Base-by-base conservation (phyloP, 139 green algal species). In the Tetradesmus obliquus region DNA sequence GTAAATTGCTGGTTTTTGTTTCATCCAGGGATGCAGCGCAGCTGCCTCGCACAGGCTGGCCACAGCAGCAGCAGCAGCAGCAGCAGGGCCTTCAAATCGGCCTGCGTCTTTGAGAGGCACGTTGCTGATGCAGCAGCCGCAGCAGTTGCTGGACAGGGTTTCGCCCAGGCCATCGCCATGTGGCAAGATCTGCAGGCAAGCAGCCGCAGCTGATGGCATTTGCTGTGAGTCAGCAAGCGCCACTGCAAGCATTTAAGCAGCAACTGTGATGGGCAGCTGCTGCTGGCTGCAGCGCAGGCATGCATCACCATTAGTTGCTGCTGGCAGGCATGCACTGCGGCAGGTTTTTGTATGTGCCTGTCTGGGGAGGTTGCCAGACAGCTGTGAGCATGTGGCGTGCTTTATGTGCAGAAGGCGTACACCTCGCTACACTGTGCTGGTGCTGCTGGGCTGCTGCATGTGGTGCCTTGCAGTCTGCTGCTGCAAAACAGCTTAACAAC, bases 21-120 rank as follows among this genome's bases (percentile, higher is more conserved):
- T 45, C 32, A 45, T 45, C 32, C 32, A 45, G 32, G 32, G 32
- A 45, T 45, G 32, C 32, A 45, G 32, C 32, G 32, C 32, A 45
- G 32, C 32, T 45, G 32, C 32, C 32, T 45, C 32, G 32, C 32
- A 45, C 32, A 45, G 72, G 72, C 22, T 1, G n/a, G n/a, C 74
- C 5, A 12, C n/a, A 82, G 24, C 79, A 55, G 51, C 81, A 82
- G 32, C 45, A n/a, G 74, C 32, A 20, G 74, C 32, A n/a, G 97
- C 13, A 93, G 99, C 96, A 99, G 96, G 93, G 84, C 60, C 88
- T 98, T 55, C 91, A 95, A 83, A 76, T 72, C 32, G 91, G 93
- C 51, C 87, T 83, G 9, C 92, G 92, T 2, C 85, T 94, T 0
- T 95, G 0, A 60, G 93, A 58, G 3, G 84, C 32, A 7, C 4